Evolutionary conservation across 2,329 filamentous ascomycete species (phyloP).

Genomic region (Aspergillus niger): DNA sequence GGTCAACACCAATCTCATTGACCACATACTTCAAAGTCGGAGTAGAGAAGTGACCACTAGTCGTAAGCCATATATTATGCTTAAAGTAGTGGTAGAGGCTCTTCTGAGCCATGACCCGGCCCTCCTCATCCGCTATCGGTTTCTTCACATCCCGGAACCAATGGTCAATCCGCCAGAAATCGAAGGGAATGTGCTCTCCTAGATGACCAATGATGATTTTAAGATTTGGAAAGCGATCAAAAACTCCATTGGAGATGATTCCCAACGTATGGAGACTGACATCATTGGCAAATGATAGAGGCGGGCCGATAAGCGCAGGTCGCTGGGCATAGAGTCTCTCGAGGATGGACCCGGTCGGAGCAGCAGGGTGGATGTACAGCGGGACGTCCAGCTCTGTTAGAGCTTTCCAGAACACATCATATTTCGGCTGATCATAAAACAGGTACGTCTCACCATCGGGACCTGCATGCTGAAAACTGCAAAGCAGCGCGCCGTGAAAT

Average conservation of each 20-base stretch:
- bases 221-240: conserved; percentile 46
- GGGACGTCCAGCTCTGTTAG: neutral
- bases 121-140: neutral
- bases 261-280: conserved; percentile 54
- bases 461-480: neutral
- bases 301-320: neutral
- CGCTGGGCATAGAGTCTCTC: neutral
- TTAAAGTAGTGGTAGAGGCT: neutral
- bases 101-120: neutral
- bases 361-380: neutral
- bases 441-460: neutral
- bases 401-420: neutral
- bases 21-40: no score
- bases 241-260: conserved; percentile 48
- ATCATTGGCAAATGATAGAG: neutral
- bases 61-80: no score
- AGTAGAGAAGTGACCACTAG: no score
- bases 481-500: neutral
- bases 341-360: neutral
- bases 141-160: neutral
- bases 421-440: neutral
- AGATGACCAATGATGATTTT: conserved; percentile 48
- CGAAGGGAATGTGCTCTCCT: conserved; percentile 48
- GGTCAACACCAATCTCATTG: no score
- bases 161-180: conserved; percentile 42